Base-by-base conservation (phyloP, 345 rosid species). In the Mallotus nudiflorus region DNA sequence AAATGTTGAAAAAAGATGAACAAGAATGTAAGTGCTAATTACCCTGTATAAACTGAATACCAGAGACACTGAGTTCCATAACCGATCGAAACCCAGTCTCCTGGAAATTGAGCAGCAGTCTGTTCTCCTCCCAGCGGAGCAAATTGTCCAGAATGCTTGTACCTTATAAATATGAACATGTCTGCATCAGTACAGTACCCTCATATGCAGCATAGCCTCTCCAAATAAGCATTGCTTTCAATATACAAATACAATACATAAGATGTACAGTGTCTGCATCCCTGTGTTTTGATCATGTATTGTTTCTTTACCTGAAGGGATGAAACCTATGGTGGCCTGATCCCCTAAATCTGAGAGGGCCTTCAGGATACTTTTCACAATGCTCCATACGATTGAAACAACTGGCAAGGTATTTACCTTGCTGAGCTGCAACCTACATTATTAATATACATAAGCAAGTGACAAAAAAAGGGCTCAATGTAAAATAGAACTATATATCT, bases 121-220 rank as follows among this genome's bases (percentile, higher is more conserved):
- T 92, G 89, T 65, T 92, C 93, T 29, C 96, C 98, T 73, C 98
- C 95, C 22, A 92, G 46, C 0, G 95, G 95, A 59, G 98, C 98
- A 81, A 90, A 87, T 73, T 90, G 88, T 62, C 95, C 97, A 0
- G 84, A 77, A 62, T 89, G 90, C 75, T 77, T 90, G 86, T 92
- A 87, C 86, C 93, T 77, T 70, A 37, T n/a, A n/a, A n/a, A n/a
- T n/a, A n/a, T n/a, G n/a, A n/a, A n/a, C n/a, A n/a, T n/a, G n/a
- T n/a, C n/a, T n/a, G n/a, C n/a, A n/a, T n/a, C n/a, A n/a, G n/a
- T n/a, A n/a, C n/a, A n/a, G n/a, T n/a, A n/a, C n/a, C n/a, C n/a
- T n/a, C n/a, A n/a, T n/a, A n/a, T n/a, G n/a, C n/a, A n/a, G n/a
- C n/a, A n/a, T n/a, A n/a, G n/a, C n/a, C n/a, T n/a, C n/a, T n/a